phyloP scores from a whole-genome alignment of 2,329 filamentous ascomycete species.

The Byssoonygena ceratinophila region DNA sequence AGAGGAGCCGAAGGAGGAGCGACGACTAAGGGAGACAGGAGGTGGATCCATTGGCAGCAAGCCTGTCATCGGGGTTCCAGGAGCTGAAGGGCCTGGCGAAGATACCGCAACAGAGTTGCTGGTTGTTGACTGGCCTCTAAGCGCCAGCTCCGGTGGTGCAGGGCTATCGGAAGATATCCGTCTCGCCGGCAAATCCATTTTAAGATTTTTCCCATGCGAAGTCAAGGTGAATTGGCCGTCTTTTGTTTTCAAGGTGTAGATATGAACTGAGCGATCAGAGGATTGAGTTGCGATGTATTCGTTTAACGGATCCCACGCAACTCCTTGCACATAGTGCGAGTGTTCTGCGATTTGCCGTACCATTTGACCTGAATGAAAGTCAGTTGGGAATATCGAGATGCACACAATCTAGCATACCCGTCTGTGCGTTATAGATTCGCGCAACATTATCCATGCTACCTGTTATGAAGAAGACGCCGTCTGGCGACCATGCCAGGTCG shows the following conservation, averaged over 20 bases:
- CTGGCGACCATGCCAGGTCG: conserved; percentile 97
- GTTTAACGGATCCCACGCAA: conserved; percentile 95
- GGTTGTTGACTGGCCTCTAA: conserved; percentile 25
- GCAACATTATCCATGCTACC: conserved; percentile 99
- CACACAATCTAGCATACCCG: conserved; percentile 48
- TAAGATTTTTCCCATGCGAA: conserved; percentile 69
- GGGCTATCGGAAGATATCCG: conserved; percentile 87
- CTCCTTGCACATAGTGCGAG: conserved; percentile 95
- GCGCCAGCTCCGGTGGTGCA: conserved; percentile 65
- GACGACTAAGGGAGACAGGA: conserved; percentile 76
- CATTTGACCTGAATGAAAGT: conserved; percentile 42
- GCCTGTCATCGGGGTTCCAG: conserved; percentile 82
- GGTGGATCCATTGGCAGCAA: conserved; percentile 94
- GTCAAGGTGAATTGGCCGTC: conserved; percentile 85
- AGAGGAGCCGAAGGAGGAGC: conserved; percentile 77
- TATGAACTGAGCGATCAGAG: conserved; percentile 93
- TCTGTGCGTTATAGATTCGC: conserved; percentile 88
- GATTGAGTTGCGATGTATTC: conserved; percentile 98
- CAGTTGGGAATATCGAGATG: background rate
- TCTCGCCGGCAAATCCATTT: conserved; percentile 85
- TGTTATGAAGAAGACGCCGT: conserved; percentile 90
- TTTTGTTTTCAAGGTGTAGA: conserved; percentile 92
- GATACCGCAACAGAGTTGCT: conserved; percentile 44
- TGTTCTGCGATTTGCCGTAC: conserved; percentile 94
- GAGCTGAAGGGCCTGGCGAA: conserved; percentile 81